A percentile compares a stretch with the other conserved stretches of the same genome.
These are phyloP conservation scores for Diaporthe sp. DNA, from an alignment of 2,329 filamentous ascomycete species.

Conservation along the genomic window DNA sequence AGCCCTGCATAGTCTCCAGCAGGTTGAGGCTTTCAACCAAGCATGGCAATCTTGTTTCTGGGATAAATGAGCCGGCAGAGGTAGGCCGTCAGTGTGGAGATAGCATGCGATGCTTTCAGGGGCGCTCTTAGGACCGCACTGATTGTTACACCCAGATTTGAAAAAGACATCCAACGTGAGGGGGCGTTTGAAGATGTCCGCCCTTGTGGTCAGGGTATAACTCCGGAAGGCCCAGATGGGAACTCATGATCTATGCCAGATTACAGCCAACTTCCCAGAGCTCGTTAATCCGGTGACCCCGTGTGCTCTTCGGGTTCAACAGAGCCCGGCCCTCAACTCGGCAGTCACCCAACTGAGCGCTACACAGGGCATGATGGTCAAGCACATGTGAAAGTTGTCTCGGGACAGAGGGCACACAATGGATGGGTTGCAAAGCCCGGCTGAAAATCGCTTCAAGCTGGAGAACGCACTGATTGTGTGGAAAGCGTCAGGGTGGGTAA, in stretches of 20 bases:
- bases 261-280: background rate
- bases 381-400: conserved; percentile 19
- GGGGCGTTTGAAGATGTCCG: background rate
- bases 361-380: background rate
- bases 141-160: background rate
- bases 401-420: conserved; percentile 6
- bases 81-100: background rate
- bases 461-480: background rate
- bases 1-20: background rate
- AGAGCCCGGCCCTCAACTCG: background rate
- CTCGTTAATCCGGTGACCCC: background rate
- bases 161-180: too few species aligned
- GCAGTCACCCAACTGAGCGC: background rate
- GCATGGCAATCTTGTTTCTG: background rate
- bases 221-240: background rate
- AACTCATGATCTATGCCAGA: background rate
- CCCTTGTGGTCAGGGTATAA: background rate
- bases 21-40: background rate
- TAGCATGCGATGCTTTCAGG: too few species aligned
- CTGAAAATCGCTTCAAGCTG: background rate
- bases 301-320: conserved; percentile 7
- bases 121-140: background rate
- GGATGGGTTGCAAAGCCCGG: background rate
- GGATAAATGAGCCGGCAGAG: too few species aligned
- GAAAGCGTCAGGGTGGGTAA: too few species aligned